Base-by-base conservation (phyloP, 208 protist species). In the Willaertia magna region DNA sequence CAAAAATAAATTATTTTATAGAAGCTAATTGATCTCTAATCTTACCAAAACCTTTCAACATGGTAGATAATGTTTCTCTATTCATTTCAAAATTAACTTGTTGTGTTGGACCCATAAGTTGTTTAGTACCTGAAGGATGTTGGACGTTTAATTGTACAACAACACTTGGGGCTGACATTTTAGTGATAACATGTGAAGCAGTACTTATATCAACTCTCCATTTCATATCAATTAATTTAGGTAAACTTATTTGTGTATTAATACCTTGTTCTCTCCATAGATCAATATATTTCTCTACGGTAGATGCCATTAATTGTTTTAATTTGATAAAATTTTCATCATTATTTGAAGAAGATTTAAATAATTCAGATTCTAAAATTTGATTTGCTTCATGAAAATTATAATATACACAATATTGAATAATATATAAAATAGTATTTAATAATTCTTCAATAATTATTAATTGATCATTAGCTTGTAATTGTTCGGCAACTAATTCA, bases 1-100 rank as follows among this genome's bases (percentile, higher is more conserved):
- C 51, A 61, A 4, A n/a, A n/a, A 61, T 61, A n/a, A 61, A 34
- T 81, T 81, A 81, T 51, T 83, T 83, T 12, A 83, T 55, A 26
- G 78, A 83, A 43, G 78, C 40, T 16, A 83, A n/a, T 83, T 83
- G 78, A 83, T 83, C 78, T n/a, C 47, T 49, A 55, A 83, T 83
- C 26, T 83, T 83, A 39, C 11, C 12, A 26, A 83, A 30, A 43
- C 78, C 78, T 39, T 55, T 55, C 14, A 83, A 26, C 78, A 83
- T 83, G 26, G 34, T 83, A 4, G 40, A 40, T 16, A 83, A 40
- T 11, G 78, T 83, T 42, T 83, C 78, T 30, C 26, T 39, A 52
- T 83, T 47, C 46, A 83, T 40, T 26, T 83, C 78, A 83, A 83
- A 83, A 20, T 51, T 39, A 55, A 83, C n/a, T 40, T 40, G 14